Percentiles rank a stretch among this genome's conserved stretches.
phyloP scores from a whole-genome alignment of 192 early-diverging fungal genomes.

The Helicostylum pulchrum region DNA sequence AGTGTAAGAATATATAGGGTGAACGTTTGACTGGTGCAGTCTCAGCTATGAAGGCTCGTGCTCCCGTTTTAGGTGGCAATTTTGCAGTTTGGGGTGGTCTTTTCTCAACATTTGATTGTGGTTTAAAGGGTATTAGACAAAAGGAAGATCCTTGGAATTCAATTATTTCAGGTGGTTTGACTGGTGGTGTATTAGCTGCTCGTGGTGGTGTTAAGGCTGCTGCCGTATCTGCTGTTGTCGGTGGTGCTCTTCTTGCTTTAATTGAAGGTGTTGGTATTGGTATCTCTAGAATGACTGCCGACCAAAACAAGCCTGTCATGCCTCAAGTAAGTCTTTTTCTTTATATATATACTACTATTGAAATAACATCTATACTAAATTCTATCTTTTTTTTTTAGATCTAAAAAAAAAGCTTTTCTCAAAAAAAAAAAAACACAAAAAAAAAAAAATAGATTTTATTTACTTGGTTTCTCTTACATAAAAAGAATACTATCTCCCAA shows the following conservation, averaged over 20 bases:
- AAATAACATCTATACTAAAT: no score
- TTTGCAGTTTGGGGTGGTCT: conserved; percentile 99
- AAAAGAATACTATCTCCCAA: no score
- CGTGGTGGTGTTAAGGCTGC: conserved; percentile 81
- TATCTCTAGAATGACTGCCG: conserved; percentile 65
- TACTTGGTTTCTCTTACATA: no score
- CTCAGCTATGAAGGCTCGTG: conserved; percentile 86
- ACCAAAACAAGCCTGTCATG: conserved; percentile 55
- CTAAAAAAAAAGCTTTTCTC: no score
- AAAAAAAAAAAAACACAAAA: no score
- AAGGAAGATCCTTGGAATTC: conserved; percentile 99
- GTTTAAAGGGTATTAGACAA: conserved; percentile 86
- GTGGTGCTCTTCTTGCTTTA: conserved; percentile 87
- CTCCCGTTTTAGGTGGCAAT: conserved; percentile 94
- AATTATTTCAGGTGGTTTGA: conserved; percentile 89
- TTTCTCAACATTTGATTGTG: conserved; percentile 97
- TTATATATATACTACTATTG: not conserved
- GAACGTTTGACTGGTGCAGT: conserved; percentile 89
- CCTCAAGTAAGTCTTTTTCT: conserved; percentile 36
- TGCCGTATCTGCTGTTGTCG: conserved; percentile 82
- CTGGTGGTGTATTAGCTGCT: conserved; percentile 92
- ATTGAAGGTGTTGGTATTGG: conserved; percentile 94
- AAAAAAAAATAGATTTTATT: no score
- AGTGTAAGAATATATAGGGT: conserved; percentile 42
- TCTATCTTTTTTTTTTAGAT: no score